These are phyloP conservation scores for Cyberlindnera maritima DNA, from an alignment of 805 yeast species.

Conservation along the genomic window DNA sequence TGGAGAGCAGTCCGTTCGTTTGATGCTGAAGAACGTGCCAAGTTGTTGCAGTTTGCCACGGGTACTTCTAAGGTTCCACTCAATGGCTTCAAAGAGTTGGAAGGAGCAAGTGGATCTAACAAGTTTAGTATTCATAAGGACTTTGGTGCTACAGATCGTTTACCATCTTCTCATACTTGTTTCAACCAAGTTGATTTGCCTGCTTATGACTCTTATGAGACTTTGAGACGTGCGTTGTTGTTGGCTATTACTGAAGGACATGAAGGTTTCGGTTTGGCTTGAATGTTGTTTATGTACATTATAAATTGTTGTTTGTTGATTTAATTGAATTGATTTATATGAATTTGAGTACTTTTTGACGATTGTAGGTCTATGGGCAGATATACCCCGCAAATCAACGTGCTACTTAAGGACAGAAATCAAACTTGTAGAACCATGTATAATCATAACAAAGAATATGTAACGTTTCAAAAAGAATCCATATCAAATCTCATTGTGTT, in stretches of 20 bases:
- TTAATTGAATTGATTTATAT: too few species aligned
- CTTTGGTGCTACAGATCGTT: conserved; percentile 77
- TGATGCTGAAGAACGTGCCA: conserved; percentile 92
- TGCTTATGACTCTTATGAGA: conserved; percentile 85
- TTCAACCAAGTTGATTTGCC: conserved; percentile 95
- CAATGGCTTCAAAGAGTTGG: conserved; percentile 86
- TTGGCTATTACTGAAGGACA: conserved; percentile 92
- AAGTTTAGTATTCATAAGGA: conserved; percentile 89
- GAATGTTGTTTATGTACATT: conserved; percentile 7
- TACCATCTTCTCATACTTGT: conserved; percentile 96
- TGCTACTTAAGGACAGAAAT: not conserved
- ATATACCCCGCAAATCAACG: not conserved
- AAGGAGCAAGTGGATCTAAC: conserved; percentile 82
- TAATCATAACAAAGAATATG: not conserved
- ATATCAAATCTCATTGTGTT: too few species aligned
- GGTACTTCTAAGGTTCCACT: conserved; percentile 97
- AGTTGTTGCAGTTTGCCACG: conserved; percentile 89
- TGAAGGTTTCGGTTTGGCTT: conserved; percentile 92
- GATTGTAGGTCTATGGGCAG: too few species aligned
- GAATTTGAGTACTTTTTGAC: too few species aligned
- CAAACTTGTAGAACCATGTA: not conserved
- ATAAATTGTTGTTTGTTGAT: too few species aligned
- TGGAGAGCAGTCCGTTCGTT: conserved; percentile 97
- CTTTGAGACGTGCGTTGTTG: conserved; percentile 73
- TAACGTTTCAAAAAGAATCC: not conserved